Evolutionary conservation across 345 rosid genomes (phyloP).

Genomic region (Aquilaria sinensis): DNA sequence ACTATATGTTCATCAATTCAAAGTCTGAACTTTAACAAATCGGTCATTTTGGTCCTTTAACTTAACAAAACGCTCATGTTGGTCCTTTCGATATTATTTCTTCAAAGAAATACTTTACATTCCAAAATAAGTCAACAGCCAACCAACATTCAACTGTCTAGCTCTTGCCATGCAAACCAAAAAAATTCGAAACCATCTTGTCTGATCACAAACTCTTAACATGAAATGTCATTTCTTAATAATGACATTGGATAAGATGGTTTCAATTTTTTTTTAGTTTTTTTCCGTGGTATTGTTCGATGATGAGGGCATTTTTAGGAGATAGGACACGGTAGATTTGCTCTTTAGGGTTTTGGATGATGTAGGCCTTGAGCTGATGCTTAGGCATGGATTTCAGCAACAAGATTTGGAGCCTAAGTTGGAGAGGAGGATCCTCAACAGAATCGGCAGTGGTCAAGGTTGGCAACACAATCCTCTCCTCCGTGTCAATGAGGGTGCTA

Average conservation of each 20-base stretch:
- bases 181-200: too few species aligned
- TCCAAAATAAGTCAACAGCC: too few species aligned
- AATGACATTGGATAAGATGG: neutral
- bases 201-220: too few species aligned
- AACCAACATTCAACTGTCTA: too few species aligned
- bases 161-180: too few species aligned
- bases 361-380: conserved; percentile 55
- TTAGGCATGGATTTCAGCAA: conserved; percentile 10
- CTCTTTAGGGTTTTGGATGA: conserved; percentile 78
- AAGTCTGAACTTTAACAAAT: too few species aligned
- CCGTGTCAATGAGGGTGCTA: conserved; percentile 32
- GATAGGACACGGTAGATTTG: conserved; percentile 88
- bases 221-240: too few species aligned
- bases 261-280: conserved; percentile 17
- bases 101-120: too few species aligned
- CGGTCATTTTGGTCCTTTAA: too few species aligned
- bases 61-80: too few species aligned
- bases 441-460: conserved; percentile 14
- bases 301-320: conserved; percentile 61
- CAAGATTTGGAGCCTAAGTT: conserved; percentile 14
- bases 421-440: conserved; percentile 12
- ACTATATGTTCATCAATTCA: too few species aligned
- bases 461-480: conserved; percentile 35
- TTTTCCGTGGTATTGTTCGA: conserved; percentile 37
- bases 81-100: too few species aligned